phyloP scores from a whole-genome alignment of 1,284 basidiomycete genomes.

The Megacollybia platyphylla region DNA sequence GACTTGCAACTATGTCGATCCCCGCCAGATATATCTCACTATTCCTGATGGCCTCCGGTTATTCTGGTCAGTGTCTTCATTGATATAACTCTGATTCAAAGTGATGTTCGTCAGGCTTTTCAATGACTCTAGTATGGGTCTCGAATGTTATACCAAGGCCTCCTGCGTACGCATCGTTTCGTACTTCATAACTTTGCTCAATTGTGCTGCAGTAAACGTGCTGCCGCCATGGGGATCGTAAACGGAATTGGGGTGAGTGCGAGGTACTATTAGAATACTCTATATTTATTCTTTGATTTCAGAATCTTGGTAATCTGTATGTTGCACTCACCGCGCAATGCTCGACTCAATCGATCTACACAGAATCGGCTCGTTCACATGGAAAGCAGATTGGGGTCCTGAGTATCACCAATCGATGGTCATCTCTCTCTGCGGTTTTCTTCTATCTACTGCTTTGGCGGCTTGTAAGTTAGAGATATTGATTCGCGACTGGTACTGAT shows the following conservation, averaged over 20 bases:
- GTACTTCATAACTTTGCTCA: not conserved
- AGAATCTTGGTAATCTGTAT: slow-evolving; percentile 17
- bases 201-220: slow-evolving; percentile 20
- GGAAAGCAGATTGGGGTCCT: slow-evolving; percentile 37
- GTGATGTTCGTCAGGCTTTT: slow-evolving; percentile 27
- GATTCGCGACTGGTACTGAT: slow-evolving; percentile 1
- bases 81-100: not conserved
- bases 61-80: slow-evolving; percentile 26
- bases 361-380: slow-evolving; percentile 38
- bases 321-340: slow-evolving; percentile 11
- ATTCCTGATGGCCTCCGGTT: slow-evolving; percentile 52
- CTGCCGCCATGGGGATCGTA: slow-evolving; percentile 27
- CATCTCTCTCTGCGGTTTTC: slow-evolving; percentile 28
- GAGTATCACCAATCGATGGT: slow-evolving; percentile 37
- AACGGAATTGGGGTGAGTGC: slow-evolving; percentile 13
- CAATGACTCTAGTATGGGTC: slow-evolving; percentile 51
- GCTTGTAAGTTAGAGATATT: slow-evolving; percentile 15
- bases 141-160: slow-evolving; percentile 51
- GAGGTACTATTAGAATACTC: no score
- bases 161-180: slow-evolving; percentile 27
- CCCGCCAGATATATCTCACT: slow-evolving; percentile 50
- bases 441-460: slow-evolving; percentile 20
- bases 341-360: not conserved
- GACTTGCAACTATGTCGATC: slow-evolving; percentile 37
- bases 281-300: no score